Evolutionary conservation across 495 filamentous ascomycete species (phyloP), one percentile per base, ranked within the genome.

Genomic region (Penicillium silybi): DNA sequence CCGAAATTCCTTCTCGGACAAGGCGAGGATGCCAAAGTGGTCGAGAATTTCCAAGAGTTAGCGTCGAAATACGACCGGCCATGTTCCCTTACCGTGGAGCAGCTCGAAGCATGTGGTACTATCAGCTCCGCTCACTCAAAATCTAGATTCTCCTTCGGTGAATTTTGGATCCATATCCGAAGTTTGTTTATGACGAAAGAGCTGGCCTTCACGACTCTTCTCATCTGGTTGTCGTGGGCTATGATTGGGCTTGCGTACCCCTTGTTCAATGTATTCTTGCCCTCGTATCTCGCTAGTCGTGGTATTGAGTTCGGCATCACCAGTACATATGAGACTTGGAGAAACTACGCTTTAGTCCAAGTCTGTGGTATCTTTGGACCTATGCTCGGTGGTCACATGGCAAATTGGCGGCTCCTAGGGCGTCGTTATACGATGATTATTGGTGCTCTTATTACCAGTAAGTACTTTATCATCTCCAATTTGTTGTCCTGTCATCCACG

Each of bases 181-280:
- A 22, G 41, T 23, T 23, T 44, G 4, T 44, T 44, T n/a, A 16
- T 9, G 9, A 44, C 41, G 11, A 19, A 22, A 25, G 6, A 22
- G n/a, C 8, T 44, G 19, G 23, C 19, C 11, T 26, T 25, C 20
- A 25, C 41, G 19, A 44, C 41, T 6, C 6, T 27, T 10, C 19
- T 44, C 70, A 79, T 87, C 49, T 85, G 83, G 81, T 48, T 84
- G 6, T 81, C 76, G 0, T 86, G 84, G 84, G 68, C 78, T 16
- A 63, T 86, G n/a, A 82, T 87, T 51, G 84, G 83, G 5, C 73
- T 86, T 26, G 81, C 78, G 23, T 85, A 84, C 54, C 84, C 83
- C 7, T 67, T 87, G 7, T 86, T 83, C 66, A 82, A 84, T 56
- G 81, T 84, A 45, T 87, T 85, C 64, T 63, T 87, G 0, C 78